Base-by-base conservation (phyloP, 164 flowering plant genomes). In the Malania oleifera region DNA sequence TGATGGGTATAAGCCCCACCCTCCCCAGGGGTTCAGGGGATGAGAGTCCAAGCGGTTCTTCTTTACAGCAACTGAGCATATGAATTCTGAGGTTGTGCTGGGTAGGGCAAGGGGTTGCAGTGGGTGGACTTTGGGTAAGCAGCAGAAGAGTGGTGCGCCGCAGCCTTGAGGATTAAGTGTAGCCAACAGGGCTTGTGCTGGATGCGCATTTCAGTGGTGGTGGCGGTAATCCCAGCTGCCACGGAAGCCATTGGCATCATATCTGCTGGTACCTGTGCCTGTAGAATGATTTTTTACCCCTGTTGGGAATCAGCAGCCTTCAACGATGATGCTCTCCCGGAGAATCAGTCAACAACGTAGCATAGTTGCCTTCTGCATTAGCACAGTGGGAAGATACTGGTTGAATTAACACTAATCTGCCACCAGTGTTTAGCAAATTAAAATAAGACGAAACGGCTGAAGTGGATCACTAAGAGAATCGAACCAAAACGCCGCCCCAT, bases 291-390 rank as follows among this genome's bases (percentile, higher is more conserved):
- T n/a, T 58, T 64, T 68, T 84, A 15, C 77, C 67, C 62, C 72
- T 82, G 65, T n/a, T 77, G 78, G 9, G 79, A 57, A 70, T 80
- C 90, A 7, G 90, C 90, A 57, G 75, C 76, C 62, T 80, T 84
- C 85, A n/a, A 75, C 75, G 27, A 84, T 40, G 38, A 66, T 78
- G 59, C 83, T 69, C 27, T 83, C 90, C 90, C 82, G 77, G 49
- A 69, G n/a, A n/a, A n/a, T 25, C 28, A 70, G 19, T 20, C 49
- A 64, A 10, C 15, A 53, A 24, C 23, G 20, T 4, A 3, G 11
- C 23, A 20, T 10, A 58, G 40, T 55, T 47, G 20, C 49, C 11
- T 43, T 14, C 23, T 25, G 12, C 12, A n/a, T n/a, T n/a, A n/a
- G n/a, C n/a, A n/a, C n/a, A n/a, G n/a, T n/a, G n/a, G n/a, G n/a